Conservation (phyloP, 108 stramenopile genomes). For the Cyclotella atomus region DNA sequence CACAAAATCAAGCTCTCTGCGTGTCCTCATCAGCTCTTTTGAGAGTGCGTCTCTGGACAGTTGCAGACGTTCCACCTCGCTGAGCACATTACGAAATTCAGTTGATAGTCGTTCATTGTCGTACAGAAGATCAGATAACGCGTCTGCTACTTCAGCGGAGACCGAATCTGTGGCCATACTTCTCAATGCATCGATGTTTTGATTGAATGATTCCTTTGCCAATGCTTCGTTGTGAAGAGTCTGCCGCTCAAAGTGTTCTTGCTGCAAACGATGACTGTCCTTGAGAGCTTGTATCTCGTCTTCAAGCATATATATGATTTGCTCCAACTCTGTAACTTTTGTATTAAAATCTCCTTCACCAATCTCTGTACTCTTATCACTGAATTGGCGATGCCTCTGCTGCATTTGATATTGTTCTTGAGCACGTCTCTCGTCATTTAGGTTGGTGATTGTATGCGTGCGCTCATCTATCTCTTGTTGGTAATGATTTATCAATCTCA, state of each 20-base stretch:
- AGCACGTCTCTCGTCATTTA: slow-evolving; percentile 19
- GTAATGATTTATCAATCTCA: slow-evolving; percentile 18
- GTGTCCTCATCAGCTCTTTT: slow-evolving; percentile 21
- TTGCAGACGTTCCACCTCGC: slow-evolving; percentile 28
- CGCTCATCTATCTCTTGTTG: slow-evolving; percentile 24
- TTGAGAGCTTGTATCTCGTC: slow-evolving; percentile 30
- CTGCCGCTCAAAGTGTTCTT: slow-evolving; percentile 18
- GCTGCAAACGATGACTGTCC: slow-evolving; percentile 8
- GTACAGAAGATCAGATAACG: slow-evolving; percentile 9
- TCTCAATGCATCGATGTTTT: slow-evolving; percentile 15
- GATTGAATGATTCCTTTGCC: slow-evolving; percentile 21
- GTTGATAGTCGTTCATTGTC: slow-evolving; percentile 19
- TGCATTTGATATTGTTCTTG: background rate
- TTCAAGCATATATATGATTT: slow-evolving; percentile 24
- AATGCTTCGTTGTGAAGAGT: slow-evolving; percentile 21
- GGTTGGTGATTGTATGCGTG: background rate
- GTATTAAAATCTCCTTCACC: slow-evolving; percentile 17
- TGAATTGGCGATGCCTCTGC: slow-evolving; percentile 1
- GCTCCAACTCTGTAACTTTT: slow-evolving; percentile 22
- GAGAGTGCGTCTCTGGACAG: slow-evolving; percentile 19
- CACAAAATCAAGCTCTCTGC: slow-evolving; percentile 22
- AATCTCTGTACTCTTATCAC: slow-evolving; percentile 27
- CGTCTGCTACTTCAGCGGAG: slow-evolving; percentile 22
- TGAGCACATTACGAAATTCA: slow-evolving; percentile 18
- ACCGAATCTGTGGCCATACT: slow-evolving; percentile 16